Percentiles rank a stretch among this genome's conserved stretches.
Conservation (phyloP, 75 land plant species). For the Sequoiadendron giganteum region DNA sequence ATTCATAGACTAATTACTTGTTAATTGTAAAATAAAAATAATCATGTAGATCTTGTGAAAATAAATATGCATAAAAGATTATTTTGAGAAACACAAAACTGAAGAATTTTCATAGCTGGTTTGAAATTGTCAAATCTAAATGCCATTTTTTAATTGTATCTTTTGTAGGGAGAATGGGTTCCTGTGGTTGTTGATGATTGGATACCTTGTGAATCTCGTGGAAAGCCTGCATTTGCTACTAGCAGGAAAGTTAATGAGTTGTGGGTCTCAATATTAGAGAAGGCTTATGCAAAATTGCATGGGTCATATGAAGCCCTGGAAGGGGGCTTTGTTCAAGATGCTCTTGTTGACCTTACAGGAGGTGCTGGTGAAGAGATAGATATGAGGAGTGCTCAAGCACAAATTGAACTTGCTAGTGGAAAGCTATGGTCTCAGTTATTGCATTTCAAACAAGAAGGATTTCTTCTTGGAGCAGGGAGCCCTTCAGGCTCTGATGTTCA, state of each 20-base stretch:
- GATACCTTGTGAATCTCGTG: constrained; percentile 96
- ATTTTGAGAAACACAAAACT: background rate
- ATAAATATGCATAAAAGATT: background rate
- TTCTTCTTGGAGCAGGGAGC: constrained; percentile 97
- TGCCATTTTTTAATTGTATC: background rate
- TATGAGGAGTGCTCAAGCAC: constrained; percentile 90
- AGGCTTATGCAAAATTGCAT: constrained; percentile 98
- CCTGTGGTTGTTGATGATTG: constrained; percentile 99
- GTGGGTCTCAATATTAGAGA: constrained; percentile 98
- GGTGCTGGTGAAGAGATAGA: constrained; percentile 99
- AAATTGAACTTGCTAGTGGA: constrained; percentile 98
- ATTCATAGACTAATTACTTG: background rate
- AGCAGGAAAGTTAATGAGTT: constrained; percentile 89
- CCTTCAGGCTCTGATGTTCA: constrained; percentile 98
- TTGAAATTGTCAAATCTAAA: background rate
- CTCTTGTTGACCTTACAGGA: constrained; percentile 98
- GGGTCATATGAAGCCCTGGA: constrained; percentile 99
- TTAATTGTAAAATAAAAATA: background rate
- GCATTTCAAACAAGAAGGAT: constrained; percentile 96
- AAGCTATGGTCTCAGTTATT: constrained; percentile 98
- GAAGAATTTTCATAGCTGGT: background rate
- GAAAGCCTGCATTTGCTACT: constrained; percentile 99
- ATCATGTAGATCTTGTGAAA: background rate
- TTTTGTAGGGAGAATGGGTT: constrained; percentile 94
- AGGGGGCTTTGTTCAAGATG: constrained; percentile 99